phyloP scores from a whole-genome alignment of 331 rosid genomes.

The Prunus yedoensis region DNA sequence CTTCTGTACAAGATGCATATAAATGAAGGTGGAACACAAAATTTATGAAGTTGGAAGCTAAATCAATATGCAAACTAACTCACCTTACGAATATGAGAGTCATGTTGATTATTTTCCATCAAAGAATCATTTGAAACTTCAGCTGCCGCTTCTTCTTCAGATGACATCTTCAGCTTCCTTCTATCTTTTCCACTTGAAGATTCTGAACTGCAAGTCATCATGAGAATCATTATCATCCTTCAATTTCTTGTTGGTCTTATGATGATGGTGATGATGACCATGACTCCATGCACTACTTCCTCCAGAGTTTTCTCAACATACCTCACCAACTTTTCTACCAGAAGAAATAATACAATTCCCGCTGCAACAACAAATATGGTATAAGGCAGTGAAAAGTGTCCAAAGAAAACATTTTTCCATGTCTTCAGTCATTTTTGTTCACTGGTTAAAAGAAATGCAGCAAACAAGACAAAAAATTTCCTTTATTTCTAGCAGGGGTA shows the following conservation, averaged over 20 bases:
- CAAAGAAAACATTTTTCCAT: background rate
- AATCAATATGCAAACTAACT: slow-evolving; percentile 18
- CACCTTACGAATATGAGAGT: slow-evolving; percentile 66
- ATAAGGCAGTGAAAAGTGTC: no score
- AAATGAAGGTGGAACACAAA: background rate
- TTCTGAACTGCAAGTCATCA: slow-evolving; percentile 33
- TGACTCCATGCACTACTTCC: slow-evolving; percentile 65
- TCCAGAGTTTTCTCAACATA: slow-evolving; percentile 75
- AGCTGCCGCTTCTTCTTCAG: slow-evolving; percentile 34
- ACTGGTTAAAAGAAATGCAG: background rate
- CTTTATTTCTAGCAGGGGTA: background rate
- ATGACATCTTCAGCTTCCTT: slow-evolving; percentile 27
- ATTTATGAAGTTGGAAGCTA: background rate
- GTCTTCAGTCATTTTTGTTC: background rate
- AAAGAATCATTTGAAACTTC: slow-evolving; percentile 29
- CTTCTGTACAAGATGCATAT: background rate
- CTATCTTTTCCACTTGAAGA: slow-evolving; percentile 28
- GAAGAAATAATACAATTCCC: slow-evolving; percentile 91
- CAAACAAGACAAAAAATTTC: background rate
- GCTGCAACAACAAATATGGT: slow-evolving; percentile 51
- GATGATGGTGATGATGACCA: slow-evolving; percentile 81
- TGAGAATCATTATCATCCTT: slow-evolving; percentile 53
- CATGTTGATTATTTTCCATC: slow-evolving; percentile 42
- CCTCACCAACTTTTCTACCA: slow-evolving; percentile 90
- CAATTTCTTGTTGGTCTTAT: slow-evolving; percentile 56